Conservation (phyloP, 73 alveolate genomes). For the Stentor coeruleus region DNA sequence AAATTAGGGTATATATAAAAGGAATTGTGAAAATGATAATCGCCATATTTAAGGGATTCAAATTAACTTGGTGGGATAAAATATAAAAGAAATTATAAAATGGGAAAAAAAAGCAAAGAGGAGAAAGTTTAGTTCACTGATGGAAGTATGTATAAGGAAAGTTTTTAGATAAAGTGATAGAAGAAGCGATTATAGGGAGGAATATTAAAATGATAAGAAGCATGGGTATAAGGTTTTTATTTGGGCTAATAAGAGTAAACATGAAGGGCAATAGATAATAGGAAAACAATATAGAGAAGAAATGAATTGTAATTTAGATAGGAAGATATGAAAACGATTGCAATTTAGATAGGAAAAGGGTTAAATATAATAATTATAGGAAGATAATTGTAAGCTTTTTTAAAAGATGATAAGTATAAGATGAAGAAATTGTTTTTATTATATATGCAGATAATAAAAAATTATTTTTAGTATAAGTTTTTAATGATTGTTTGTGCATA, state of each 20-base stretch:
- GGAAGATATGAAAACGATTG: slow-evolving; percentile 47
- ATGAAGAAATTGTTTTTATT: too few species aligned
- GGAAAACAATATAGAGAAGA: slow-evolving; percentile 67
- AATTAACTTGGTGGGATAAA: slow-evolving; percentile 71
- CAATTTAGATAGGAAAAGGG: slow-evolving; percentile 68
- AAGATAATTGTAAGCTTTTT: too few species aligned
- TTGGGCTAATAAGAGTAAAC: slow-evolving; percentile 70
- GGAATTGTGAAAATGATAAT: slow-evolving; percentile 68
- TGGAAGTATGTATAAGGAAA: slow-evolving; percentile 58
- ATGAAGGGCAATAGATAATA: slow-evolving; percentile 48
- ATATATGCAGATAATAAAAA: too few species aligned
- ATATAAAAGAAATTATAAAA: slow-evolving; percentile 51
- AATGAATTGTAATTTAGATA: slow-evolving; percentile 32
- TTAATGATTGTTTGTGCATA: too few species aligned
- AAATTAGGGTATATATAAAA: slow-evolving; percentile 66
- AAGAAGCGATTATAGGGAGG: slow-evolving; percentile 57
- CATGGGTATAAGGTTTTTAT: slow-evolving; percentile 70
- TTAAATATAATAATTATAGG: too few species aligned
- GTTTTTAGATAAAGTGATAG: slow-evolving; percentile 71
- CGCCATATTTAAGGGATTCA: slow-evolving; percentile 76
- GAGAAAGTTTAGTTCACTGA: slow-evolving; percentile 58
- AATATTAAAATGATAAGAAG: slow-evolving; percentile 52
- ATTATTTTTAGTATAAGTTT: too few species aligned
- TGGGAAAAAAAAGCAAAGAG: slow-evolving; percentile 55
- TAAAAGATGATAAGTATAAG: too few species aligned